Conservation (phyloP, 2,329 filamentous ascomycete species). For the Trichoderma endophyticum region DNA sequence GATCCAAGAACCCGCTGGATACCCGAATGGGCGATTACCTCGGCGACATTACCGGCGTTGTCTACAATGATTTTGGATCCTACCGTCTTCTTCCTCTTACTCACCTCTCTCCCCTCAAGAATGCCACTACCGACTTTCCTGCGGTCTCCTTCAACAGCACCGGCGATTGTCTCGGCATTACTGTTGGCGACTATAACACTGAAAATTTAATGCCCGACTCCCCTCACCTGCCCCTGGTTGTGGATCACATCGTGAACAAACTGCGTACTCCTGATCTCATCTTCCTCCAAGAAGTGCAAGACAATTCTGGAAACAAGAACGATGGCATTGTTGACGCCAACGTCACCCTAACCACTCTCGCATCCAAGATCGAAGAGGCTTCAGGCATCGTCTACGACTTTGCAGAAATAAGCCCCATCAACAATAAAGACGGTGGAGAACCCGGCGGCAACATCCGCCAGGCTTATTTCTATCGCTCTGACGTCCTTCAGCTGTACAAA, state of each 20-base stretch:
- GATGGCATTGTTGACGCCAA: slow-evolving; percentile 57
- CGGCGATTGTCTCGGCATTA: slow-evolving; percentile 58
- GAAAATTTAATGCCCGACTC: slow-evolving; percentile 62
- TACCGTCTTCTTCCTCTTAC: slow-evolving; percentile 66
- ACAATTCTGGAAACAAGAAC: slow-evolving; percentile 59
- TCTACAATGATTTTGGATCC: slow-evolving; percentile 64
- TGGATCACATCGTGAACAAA: slow-evolving; percentile 62
- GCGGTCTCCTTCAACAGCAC: slow-evolving; percentile 52
- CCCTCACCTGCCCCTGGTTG: slow-evolving; percentile 54
- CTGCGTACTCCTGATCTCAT: slow-evolving; percentile 62
- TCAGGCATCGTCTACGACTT: slow-evolving; percentile 57
- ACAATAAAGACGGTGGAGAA: slow-evolving; percentile 62
- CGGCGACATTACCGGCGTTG: slow-evolving; percentile 65
- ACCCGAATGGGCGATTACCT: slow-evolving; percentile 64
- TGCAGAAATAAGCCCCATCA: slow-evolving; percentile 55
- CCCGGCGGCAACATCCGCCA: slow-evolving; percentile 70
- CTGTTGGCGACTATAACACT: slow-evolving; percentile 66
- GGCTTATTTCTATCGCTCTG: slow-evolving; percentile 66
- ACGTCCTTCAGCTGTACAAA: slow-evolving; percentile 56
- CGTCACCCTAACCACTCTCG: slow-evolving; percentile 55
- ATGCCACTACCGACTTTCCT: slow-evolving; percentile 45
- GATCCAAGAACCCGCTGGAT: slow-evolving; percentile 54
- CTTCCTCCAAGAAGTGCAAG: slow-evolving; percentile 70
- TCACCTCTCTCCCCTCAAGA: slow-evolving; percentile 47
- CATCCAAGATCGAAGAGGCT: slow-evolving; percentile 47